These are phyloP conservation scores for Parmales sp. DNA, from an alignment of 108 stramenopile genomes.

Conservation along the genomic window DNA sequence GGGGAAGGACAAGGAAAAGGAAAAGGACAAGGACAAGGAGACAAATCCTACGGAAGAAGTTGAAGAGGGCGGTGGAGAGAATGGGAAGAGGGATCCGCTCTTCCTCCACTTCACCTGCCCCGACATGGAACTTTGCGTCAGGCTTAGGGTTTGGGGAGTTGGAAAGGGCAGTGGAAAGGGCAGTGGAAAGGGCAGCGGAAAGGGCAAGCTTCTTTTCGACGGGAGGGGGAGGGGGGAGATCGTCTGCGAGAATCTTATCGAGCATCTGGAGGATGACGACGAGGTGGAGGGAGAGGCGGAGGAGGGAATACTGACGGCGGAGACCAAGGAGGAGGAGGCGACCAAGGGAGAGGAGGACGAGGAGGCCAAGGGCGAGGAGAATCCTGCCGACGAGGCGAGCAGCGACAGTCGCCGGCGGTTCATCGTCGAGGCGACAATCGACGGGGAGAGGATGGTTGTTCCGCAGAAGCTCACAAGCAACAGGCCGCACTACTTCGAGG, in stretches of 20 bases:
- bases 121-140: too few relatives aligned
- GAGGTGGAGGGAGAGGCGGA: background rate
- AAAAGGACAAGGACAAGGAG: background rate
- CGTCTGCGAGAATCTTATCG: too few relatives aligned
- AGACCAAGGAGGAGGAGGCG: background rate
- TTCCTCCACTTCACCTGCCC: too few relatives aligned
- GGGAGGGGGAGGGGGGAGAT: background rate
- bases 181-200: background rate
- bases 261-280: background rate
- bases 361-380: background rate
- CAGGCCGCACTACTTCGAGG: conserved; percentile 6
- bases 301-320: background rate
- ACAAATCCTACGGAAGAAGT: too few relatives aligned
- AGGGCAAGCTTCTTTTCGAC: background rate
- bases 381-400: background rate
- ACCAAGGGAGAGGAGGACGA: background rate
- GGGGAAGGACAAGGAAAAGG: background rate
- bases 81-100: too few relatives aligned
- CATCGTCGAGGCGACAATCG: background rate
- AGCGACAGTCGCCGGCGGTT: background rate
- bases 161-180: background rate
- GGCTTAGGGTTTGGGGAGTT: too few relatives aligned
- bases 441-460: background rate
- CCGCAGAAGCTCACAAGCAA: background rate
- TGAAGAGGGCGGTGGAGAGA: too few relatives aligned